A percentile compares a stretch with the other conserved stretches of the same genome.
These are phyloP conservation scores for Pichia sp. DNA, from an alignment of 1,139 yeast genomes.

Conservation along the genomic window DNA sequence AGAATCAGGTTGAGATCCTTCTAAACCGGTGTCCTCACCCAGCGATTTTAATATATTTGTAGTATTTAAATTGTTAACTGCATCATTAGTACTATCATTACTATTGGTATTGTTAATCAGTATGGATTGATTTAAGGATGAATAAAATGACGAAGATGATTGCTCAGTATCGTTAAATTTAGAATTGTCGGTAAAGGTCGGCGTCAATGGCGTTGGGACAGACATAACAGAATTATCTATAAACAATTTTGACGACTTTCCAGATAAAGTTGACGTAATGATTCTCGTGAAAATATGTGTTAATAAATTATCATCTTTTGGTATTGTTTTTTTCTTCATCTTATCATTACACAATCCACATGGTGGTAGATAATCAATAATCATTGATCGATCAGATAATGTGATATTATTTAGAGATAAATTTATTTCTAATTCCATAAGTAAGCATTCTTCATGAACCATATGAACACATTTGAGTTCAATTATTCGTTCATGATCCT, in stretches of 20 bases:
- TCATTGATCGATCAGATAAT: conserved; percentile 1
- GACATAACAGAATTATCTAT: conserved; percentile 1
- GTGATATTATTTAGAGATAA: not conserved
- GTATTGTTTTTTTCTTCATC: conserved; percentile 28
- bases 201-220: conserved; percentile 6
- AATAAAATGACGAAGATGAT: conserved; percentile 1
- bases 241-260: not conserved
- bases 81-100: no score
- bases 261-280: conserved; percentile 1
- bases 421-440: conserved; percentile 27
- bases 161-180: not conserved
- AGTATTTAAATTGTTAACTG: not conserved
- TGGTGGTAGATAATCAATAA: conserved; percentile 23
- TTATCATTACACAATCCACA: conserved; percentile 32
- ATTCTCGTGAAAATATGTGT: conserved; percentile 26
- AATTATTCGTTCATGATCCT: conserved; percentile 28
- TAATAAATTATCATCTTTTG: conserved; percentile 24
- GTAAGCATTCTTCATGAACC: conserved; percentile 34
- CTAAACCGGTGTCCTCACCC: no score
- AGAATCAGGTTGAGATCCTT: no score
- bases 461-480: conserved; percentile 31
- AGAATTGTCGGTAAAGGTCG: conserved; percentile 6
- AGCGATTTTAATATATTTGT: not conserved
- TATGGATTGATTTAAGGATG: not conserved
- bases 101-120: no score